Evolutionary conservation across 1,284 basidiomycete genomes (phyloP).

Genomic region (Pholiota adiposa): DNA sequence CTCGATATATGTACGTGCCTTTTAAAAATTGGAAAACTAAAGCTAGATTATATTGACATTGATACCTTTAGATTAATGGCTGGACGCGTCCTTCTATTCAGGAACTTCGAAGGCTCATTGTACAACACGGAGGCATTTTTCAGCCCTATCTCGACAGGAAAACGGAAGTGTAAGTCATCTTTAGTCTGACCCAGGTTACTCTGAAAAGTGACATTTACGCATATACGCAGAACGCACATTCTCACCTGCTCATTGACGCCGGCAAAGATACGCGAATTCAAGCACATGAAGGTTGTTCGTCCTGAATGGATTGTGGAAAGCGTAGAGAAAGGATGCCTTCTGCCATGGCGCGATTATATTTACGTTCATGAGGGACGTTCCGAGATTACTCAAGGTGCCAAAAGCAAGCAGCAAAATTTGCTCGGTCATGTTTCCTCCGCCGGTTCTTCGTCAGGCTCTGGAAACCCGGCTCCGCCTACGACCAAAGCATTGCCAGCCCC

Average conservation of each 20-base stretch:
- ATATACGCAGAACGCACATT: constrained; percentile 74
- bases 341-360: constrained; percentile 77
- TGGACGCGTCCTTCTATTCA: constrained; percentile 89
- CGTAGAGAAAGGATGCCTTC: constrained; percentile 63
- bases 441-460: too few species aligned
- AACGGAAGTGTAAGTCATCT: constrained; percentile 66
- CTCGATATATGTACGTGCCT: constrained; percentile 77
- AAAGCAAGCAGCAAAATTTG: constrained; percentile 22
- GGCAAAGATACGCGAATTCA: constrained; percentile 87
- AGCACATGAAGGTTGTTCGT: constrained; percentile 84
- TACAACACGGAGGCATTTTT: constrained; percentile 84
- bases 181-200: too few species aligned
- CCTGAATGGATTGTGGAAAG: constrained; percentile 90
- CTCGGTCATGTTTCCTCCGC: constrained; percentile 10
- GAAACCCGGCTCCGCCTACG: neutral
- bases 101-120: constrained; percentile 80
- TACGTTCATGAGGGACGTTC: constrained; percentile 53
- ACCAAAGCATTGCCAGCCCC: constrained; percentile 11
- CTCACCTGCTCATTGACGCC: constrained; percentile 91
- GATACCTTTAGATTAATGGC: constrained; percentile 78
- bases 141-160: constrained; percentile 87
- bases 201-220: neutral
- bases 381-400: constrained; percentile 54
- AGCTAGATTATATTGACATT: neutral
- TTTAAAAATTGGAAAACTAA: too few species aligned